Percentiles rank a stretch among this genome's conserved stretches.
Evolutionary conservation across 2,329 filamentous ascomycete genomes (phyloP).

Genomic region (Sporothrix dimorphospora): DNA sequence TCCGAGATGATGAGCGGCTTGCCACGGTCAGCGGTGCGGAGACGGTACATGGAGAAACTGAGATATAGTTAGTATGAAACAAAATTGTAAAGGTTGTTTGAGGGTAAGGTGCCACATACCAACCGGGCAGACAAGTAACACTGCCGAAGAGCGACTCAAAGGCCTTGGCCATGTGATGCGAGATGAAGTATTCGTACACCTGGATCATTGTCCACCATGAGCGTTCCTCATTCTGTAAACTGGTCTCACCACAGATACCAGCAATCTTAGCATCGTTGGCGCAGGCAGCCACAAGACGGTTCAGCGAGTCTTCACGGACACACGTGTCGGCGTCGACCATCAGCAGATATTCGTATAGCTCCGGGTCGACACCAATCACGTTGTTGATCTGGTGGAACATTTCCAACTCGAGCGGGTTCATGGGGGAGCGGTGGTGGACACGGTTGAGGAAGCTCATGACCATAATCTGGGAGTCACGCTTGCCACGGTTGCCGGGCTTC

Average conservation of each 20-base stretch:
- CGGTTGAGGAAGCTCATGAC: constrained; percentile 98
- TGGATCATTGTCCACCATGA: constrained; percentile 99
- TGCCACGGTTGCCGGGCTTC: constrained; percentile 96
- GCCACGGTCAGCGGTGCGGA: constrained; percentile 90
- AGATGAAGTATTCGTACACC: constrained; percentile 99
- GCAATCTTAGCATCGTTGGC: constrained; percentile 94
- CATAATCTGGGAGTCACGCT: constrained; percentile 95
- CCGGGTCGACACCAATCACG: constrained; percentile 95
- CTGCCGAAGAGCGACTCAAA: constrained; percentile 98
- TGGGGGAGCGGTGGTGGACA: constrained; percentile 89
- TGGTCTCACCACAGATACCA: constrained; percentile 96
- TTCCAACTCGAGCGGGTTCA: constrained; percentile 94
- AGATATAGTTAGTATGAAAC: background rate
- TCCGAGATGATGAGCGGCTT: constrained; percentile 94
- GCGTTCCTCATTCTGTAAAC: constrained; percentile 89
- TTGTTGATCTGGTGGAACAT: constrained; percentile 99
- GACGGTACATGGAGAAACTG: constrained; percentile 98
- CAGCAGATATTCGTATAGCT: constrained; percentile 94
- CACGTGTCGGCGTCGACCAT: constrained; percentile 98
- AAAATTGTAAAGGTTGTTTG: background rate
- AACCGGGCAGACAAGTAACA: constrained; percentile 98
- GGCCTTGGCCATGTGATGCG: constrained; percentile 93
- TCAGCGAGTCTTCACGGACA: constrained; percentile 89
- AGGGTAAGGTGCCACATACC: constrained; percentile 65
- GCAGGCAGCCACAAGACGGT: constrained; percentile 88